Base-by-base conservation (phyloP, 2,329 filamentous ascomycete genomes). In the Pezizomycotina sp. region DNA sequence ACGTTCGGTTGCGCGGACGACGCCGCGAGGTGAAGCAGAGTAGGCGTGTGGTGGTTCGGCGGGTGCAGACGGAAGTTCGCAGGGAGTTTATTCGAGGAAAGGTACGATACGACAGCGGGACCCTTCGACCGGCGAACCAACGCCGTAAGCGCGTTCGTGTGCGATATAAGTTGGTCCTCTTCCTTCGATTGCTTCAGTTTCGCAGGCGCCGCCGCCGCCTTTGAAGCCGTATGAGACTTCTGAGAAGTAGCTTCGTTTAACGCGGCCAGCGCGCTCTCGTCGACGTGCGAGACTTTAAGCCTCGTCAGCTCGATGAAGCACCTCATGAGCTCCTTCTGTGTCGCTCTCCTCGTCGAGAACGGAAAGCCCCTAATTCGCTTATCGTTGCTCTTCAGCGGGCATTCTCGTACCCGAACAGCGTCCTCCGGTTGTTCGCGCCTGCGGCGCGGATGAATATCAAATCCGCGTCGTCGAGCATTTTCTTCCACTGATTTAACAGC, bases 241-340 rank as follows among this genome's bases (percentile, higher is more conserved):
- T 49, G 25, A 49, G 52, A 6, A 51, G 54, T 15, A 49, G 46
- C 24, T 50, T 51, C 36, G 57, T 61, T 7, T 49, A 46, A 26
- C 5, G 57, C 57, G 12, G 60, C 59, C 5, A 75, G 56, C 8
- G 72, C 66, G 3, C 63, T 66, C 46, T 82, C 77, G 39, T 80
- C 68, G 18, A 95, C 68, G 44, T 79, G 76, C 31, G 71, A 73
- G 29, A 92, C 67, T 57, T 98, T 93, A 10, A 93, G 67, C 10
- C 89, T 67, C 0, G 89, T 98, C 20, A 98, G 66, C 60, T 98
- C 89, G 45, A 92, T 78, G 51, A 93, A 98, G 1, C 78, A 78
- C 24, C 86, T 72, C 77, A 95, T 89, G 0, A 98, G 71, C 57
- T 98, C 89, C 30, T 77, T 80, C 53, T 95, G 84, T 0, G 89